Percentiles rank a stretch among this genome's conserved stretches.
Evolutionary conservation across 305 asterid genomes (phyloP).

Genomic region (Fraxinus latifolia): DNA sequence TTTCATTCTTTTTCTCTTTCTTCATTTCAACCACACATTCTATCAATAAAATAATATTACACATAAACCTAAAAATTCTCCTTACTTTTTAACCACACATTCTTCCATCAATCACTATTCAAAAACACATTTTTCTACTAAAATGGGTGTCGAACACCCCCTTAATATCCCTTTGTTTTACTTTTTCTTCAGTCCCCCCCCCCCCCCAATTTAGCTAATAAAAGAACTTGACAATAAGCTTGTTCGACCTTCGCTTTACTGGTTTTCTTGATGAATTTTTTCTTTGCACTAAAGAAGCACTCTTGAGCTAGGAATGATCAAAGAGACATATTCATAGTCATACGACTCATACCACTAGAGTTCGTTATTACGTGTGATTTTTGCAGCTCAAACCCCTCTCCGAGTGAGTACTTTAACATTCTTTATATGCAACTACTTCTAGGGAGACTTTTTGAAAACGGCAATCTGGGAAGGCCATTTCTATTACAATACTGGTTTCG

Average conservation of each 20-base stretch:
- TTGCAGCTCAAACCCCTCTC: not conserved
- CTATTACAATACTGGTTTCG: not conserved
- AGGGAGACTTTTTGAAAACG: not conserved
- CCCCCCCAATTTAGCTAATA: not conserved
- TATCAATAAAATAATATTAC: too few relatives aligned
- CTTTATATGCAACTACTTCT: not conserved
- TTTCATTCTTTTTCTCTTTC: too few relatives aligned
- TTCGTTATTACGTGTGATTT: not conserved
- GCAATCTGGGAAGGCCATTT: not conserved
- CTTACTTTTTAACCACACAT: too few relatives aligned
- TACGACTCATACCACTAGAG: not conserved
- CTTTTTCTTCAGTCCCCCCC: not conserved
- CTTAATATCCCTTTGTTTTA: not conserved
- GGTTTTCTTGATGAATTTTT: not conserved
- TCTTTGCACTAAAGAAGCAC: not conserved
- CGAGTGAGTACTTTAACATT: not conserved
- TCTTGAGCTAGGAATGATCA: not conserved
- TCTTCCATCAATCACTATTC: too few relatives aligned
- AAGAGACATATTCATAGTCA: not conserved
- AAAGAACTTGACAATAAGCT: not conserved
- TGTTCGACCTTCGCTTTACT: not conserved
- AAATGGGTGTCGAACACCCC: too few relatives aligned
- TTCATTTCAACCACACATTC: too few relatives aligned
- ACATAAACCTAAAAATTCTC: too few relatives aligned
- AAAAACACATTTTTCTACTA: too few relatives aligned